phyloP scores from a whole-genome alignment of 352 stramenopile species.

The Phytopythium kandeliae region DNA sequence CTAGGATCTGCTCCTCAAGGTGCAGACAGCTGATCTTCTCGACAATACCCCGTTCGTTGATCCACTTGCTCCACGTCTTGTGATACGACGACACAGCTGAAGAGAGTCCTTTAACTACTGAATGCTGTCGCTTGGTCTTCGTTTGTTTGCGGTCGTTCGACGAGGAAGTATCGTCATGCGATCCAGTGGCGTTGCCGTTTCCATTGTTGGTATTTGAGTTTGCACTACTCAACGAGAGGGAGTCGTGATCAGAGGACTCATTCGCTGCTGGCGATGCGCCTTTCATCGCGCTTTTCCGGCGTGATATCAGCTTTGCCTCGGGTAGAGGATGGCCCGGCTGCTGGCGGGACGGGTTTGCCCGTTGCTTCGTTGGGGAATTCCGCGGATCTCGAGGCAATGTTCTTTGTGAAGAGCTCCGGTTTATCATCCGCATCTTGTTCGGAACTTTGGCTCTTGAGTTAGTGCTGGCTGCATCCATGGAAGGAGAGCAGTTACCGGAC shows the following conservation, averaged over 20 bases:
- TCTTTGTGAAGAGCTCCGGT: neutral
- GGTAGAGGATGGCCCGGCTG: neutral
- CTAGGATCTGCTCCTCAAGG: slow-evolving; percentile 54
- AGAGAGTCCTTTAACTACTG: neutral
- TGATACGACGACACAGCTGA: slow-evolving; percentile 27
- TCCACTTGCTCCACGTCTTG: slow-evolving; percentile 55
- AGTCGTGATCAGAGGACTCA: neutral
- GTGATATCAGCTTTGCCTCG: neutral
- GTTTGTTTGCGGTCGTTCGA: neutral
- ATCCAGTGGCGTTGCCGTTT: no score
- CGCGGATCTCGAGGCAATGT: neutral
- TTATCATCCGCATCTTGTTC: neutral
- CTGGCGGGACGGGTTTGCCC: neutral
- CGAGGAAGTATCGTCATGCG: neutral
- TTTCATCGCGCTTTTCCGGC: slow-evolving; percentile 4
- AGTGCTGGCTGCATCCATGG: neutral
- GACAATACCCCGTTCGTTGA: slow-evolving; percentile 35
- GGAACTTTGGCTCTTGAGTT: neutral
- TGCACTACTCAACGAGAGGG: neutral
- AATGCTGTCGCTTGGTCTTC: neutral
- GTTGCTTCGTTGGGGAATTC: neutral
- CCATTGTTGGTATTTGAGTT: neutral
- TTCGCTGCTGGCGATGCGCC: neutral
- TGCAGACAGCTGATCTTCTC: slow-evolving; percentile 68
- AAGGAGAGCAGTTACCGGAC: neutral